Percentiles rank a stretch among this genome's conserved stretches.
Evolutionary conservation across 805 yeast genomes (phyloP).

Genomic region (Cyberlindnera xishuangbannaensis): DNA sequence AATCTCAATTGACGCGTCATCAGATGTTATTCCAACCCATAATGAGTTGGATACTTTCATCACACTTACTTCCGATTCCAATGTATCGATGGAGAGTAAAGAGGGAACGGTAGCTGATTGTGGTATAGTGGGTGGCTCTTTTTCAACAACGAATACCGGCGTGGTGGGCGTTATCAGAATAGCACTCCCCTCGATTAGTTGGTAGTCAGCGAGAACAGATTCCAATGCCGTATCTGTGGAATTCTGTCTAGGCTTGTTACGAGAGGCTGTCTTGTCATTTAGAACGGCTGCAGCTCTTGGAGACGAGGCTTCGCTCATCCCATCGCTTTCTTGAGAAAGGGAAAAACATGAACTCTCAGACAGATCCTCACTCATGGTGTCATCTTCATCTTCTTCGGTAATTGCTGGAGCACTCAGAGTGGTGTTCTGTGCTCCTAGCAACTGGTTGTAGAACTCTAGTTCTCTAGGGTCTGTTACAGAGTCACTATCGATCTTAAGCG

Average conservation of each 20-base stretch:
- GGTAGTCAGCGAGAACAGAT: slow-evolving; percentile 20
- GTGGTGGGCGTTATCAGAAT: slow-evolving; percentile 3
- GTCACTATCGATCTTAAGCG: slow-evolving; percentile 5
- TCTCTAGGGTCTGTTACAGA: slow-evolving; percentile 19
- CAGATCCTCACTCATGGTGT: not conserved
- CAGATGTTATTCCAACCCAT: slow-evolving; percentile 20
- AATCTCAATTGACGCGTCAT: too few species aligned
- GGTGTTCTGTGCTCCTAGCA: slow-evolving; percentile 1
- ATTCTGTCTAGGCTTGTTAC: too few species aligned
- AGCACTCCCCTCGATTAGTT: slow-evolving; percentile 10
- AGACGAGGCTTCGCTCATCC: not conserved
- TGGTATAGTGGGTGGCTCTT: not conserved
- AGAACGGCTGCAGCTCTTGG: not conserved
- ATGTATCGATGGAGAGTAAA: slow-evolving; percentile 8
- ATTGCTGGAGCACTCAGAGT: slow-evolving; percentile 1
- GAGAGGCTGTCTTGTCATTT: not conserved
- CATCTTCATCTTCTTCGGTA: slow-evolving; percentile 5
- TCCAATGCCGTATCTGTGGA: too few species aligned
- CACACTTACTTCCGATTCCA: slow-evolving; percentile 16
- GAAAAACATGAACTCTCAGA: not conserved
- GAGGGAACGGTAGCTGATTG: slow-evolving; percentile 19
- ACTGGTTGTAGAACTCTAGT: slow-evolving; percentile 17
- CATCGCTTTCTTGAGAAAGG: slow-evolving; percentile 1
- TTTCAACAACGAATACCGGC: slow-evolving; percentile 1
- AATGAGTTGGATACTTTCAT: slow-evolving; percentile 17